phyloP scores from a whole-genome alignment of 208 protist species.

The Vickermania spadyakhi region DNA sequence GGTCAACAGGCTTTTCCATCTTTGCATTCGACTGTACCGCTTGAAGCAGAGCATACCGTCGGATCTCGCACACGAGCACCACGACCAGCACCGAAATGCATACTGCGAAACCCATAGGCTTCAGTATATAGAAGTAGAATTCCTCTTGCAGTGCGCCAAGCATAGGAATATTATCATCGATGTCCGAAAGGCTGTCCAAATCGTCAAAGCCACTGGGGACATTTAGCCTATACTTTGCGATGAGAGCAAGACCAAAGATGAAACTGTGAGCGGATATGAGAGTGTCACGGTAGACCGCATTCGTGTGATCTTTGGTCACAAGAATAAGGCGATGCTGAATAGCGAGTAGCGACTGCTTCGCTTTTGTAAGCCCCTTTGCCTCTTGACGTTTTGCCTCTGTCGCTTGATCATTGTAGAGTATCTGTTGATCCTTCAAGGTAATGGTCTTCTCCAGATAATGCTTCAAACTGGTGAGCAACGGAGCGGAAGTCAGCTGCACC shows the following conservation, averaged over 20 bases:
- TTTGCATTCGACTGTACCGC: neutral
- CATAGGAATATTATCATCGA: neutral
- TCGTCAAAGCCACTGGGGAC: constrained; percentile 4
- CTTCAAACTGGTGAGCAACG: constrained; percentile 14
- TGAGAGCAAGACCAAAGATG: constrained; percentile 27
- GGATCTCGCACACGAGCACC: neutral
- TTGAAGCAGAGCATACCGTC: neutral
- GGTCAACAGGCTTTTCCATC: neutral
- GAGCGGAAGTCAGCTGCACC: constrained; percentile 12
- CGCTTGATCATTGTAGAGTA: constrained; percentile 52
- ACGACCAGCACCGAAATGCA: neutral
- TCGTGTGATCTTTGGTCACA: neutral
- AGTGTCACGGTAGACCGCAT: neutral
- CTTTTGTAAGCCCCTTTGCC: constrained; percentile 31
- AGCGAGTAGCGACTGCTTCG: constrained; percentile 17
- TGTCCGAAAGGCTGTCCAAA: constrained; percentile 2
- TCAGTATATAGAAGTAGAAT: neutral
- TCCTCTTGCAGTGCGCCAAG: neutral
- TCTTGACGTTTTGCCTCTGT: constrained; percentile 37
- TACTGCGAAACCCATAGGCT: neutral
- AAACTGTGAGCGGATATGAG: constrained; percentile 16
- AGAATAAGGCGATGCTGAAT: constrained; percentile 7
- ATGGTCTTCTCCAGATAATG: constrained; percentile 8
- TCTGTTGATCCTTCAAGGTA: constrained; percentile 5
- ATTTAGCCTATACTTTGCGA: constrained; percentile 35